Evolutionary conservation across 2,329 filamentous ascomycete genomes (phyloP).

Genomic region (Neodidymelliopsis sp.): DNA sequence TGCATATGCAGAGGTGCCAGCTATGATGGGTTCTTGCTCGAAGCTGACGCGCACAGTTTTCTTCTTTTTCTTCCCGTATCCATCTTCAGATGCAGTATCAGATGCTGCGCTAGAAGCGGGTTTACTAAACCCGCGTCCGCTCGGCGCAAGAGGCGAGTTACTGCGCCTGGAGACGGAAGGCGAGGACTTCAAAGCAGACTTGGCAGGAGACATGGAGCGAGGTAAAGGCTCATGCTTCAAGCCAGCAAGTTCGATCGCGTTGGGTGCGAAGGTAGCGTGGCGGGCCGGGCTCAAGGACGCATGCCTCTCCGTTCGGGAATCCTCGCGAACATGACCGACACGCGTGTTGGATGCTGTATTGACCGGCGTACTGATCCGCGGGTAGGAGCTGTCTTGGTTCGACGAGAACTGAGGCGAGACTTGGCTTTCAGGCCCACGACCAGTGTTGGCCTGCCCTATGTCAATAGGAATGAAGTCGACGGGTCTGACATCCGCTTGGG

Average conservation of each 20-base stretch:
- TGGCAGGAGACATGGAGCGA: constrained; percentile 76
- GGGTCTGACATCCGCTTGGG: constrained; percentile 49
- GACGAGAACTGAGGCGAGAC: constrained; percentile 29
- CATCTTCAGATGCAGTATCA: constrained; percentile 60
- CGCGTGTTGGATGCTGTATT: constrained; percentile 17
- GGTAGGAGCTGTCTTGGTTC: constrained; percentile 41
- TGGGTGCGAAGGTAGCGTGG: constrained; percentile 70
- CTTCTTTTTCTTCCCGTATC: constrained; percentile 58
- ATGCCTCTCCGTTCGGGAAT: constrained; percentile 40
- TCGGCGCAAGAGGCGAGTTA: constrained; percentile 58
- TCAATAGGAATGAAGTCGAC: constrained; percentile 7
- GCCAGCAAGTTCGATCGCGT: constrained; percentile 59
- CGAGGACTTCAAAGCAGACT: constrained; percentile 75
- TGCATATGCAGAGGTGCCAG: constrained; percentile 54
- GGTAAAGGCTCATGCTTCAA: constrained; percentile 73
- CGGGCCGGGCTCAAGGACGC: constrained; percentile 68
- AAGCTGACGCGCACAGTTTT: constrained; percentile 80
- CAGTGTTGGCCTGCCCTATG: constrained; percentile 34
- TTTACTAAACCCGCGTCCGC: constrained; percentile 56
- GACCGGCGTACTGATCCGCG: constrained; percentile 24
- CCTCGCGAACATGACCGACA: constrained; percentile 22
- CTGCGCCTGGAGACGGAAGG: constrained; percentile 60
- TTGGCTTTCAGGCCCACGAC: constrained; percentile 24
- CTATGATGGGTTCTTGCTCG: constrained; percentile 69
- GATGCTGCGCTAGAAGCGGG: constrained; percentile 62